phyloP scores from a whole-genome alignment of 306 rosid genomes.

The Inga oerstediana region DNA sequence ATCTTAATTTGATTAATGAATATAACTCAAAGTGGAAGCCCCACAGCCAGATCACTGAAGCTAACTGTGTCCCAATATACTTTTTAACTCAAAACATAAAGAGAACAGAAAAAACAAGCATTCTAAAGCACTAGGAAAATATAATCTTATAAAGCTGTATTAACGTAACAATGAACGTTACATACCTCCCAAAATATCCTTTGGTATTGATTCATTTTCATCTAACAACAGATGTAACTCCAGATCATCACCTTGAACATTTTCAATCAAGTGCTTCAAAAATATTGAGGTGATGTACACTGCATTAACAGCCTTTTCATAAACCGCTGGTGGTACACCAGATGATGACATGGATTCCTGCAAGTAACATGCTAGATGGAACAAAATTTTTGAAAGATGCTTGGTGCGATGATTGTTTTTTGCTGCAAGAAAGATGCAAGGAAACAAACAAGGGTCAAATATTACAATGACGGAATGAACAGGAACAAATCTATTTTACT shows the following conservation, averaged over 20 bases:
- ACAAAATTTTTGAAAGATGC: conserved; percentile 92
- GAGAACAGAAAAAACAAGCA: background rate
- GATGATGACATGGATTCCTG: conserved; percentile 74
- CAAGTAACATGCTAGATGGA: conserved; percentile 81
- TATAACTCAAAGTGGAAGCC: conserved; percentile 3
- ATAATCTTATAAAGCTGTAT: background rate
- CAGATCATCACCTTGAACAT: conserved; percentile 49
- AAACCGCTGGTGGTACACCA: conserved; percentile 58
- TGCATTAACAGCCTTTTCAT: conserved; percentile 85
- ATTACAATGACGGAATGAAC: background rate
- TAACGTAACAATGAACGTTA: background rate
- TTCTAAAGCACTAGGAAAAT: background rate
- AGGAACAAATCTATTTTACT: background rate
- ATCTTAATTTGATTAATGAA: conserved; percentile 1
- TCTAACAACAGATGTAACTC: conserved; percentile 68
- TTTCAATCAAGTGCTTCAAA: conserved; percentile 86
- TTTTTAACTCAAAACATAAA: background rate
- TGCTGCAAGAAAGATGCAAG: conserved; percentile 51
- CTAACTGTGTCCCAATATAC: background rate
- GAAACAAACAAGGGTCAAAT: background rate
- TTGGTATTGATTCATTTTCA: conserved; percentile 55
- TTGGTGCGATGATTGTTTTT: conserved; percentile 76
- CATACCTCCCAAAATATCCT: conserved; percentile 67
- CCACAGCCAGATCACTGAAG: conserved; percentile 4
- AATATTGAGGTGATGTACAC: conserved; percentile 79